Conservation (phyloP, 768 basidiomycete genomes). For the Lactarius tabidus region DNA sequence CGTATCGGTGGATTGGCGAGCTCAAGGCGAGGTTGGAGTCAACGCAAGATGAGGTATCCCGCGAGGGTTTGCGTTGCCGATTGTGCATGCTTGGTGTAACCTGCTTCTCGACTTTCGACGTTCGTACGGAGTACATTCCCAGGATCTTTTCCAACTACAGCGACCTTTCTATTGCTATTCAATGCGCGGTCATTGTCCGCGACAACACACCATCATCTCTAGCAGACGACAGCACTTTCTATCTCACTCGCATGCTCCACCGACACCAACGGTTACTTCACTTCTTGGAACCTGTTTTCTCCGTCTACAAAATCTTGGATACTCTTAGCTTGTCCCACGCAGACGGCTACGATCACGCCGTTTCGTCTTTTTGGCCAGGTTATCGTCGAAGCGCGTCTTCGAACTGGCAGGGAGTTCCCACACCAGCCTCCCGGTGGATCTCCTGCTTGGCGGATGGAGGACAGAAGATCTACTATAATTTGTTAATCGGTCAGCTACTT, state of each 20-base stretch:
- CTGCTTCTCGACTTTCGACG: conserved; percentile 16
- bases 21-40: conserved; percentile 1
- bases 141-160: neutral
- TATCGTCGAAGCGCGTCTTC: neutral
- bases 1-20: conserved; percentile 8
- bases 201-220: conserved; percentile 12
- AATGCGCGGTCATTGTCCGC: conserved; percentile 14
- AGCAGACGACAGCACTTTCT: neutral
- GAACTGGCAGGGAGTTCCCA: neutral
- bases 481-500: conserved; percentile 40
- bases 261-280: conserved; percentile 13
- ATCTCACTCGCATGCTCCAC: conserved; percentile 2
- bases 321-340: neutral
- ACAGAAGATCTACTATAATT: conserved; percentile 35
- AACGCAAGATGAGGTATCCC: neutral
- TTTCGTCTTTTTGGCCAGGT: neutral
- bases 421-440: conserved; percentile 9
- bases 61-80: neutral
- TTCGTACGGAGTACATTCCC: neutral
- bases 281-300: conserved; percentile 7
- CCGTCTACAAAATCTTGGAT: neutral
- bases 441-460: neutral
- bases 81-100: conserved; percentile 14
- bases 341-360: neutral
- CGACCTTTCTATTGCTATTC: conserved; percentile 14